Base-by-base conservation (phyloP, 1,139 yeast genomes). In the Yarrowia galli region DNA sequence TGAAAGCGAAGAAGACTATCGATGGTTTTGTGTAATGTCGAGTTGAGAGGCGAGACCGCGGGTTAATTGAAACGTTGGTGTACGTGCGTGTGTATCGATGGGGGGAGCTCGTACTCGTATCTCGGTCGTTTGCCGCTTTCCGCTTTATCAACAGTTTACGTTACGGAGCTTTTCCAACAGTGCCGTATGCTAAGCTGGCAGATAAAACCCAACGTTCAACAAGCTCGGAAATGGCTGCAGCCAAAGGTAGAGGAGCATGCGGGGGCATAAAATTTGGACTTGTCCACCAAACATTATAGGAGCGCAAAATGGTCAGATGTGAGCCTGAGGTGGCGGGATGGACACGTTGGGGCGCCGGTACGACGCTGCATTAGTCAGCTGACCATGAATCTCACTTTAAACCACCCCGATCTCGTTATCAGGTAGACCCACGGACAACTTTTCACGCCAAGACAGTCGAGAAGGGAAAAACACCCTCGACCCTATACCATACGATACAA, bases 151-250 rank as follows among this genome's bases (percentile, higher is more conserved):
- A 40, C 63, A 56, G 48, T 56, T 40, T 40, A 56, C 63, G 63
- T 56, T 56, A 25, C 63, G 63, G 63, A 56, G 61, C 46, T 54
- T 54, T 54, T 54, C 61, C 61, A 54, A 23, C 60, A 40, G 64
- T 58, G 64, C 64, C 64, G 64, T 43, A 43, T 43, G 51, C 64
- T 58, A 43, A 58, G 48, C 48, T 58, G 64, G 51, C 49, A 58
- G 64, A 58, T 58, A 58, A 42, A 58, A 58, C 64, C 51, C 64
- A 58, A 58, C 64, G 51, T 42, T 43, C 64, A 58, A 58, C 64
- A 58, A 58, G 64, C 64, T 58, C 61, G 38, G 61, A 40, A 51
- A 23, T 54, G 61, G 61, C 61, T 54, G 61, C 61, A 54, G 61
- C 45, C 61, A 54, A 54, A 54, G 46, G 61, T 54, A 54, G 61